Evolutionary conservation across 805 yeast species (phyloP), one percentile per base, ranked within the genome.

Genomic region (Kodamaea restingae): DNA sequence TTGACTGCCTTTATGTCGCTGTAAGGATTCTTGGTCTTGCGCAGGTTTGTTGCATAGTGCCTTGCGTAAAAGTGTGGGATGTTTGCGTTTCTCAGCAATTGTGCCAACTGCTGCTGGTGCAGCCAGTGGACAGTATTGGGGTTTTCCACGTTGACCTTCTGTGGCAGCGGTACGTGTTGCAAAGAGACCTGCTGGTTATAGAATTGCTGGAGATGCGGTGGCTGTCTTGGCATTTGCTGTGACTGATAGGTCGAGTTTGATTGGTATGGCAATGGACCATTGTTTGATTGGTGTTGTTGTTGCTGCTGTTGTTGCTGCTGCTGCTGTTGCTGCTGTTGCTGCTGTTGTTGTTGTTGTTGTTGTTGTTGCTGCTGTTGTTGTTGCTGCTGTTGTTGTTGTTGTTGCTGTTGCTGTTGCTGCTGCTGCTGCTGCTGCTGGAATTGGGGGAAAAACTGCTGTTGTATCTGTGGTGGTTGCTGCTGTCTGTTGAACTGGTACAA

Each of bases 11-110:
- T 68, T 21, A 55, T 56, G 30, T 58, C 71, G 38, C 46, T 61
- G 49, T 56, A 67, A 25, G 65, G 67, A 40, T 54, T 65, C 55
- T 59, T 65, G 15, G 54, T 49, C 52, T 70, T 73, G 52, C 83
- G 67, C 1, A 84, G 81, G 40, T 78, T 70, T 10, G 80, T 67
- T 5, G 95, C 95, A 20, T 88, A 88, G 46, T 80, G 79, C 43
- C 95, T 74, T 3, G 96, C 96, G 63, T 85, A 87, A 54, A 73
- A 81, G 61, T 87, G 95, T 3, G 95, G 85, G 18, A 75, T 59
- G 50, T 75, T 77, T 21, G 85, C 74, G 15, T 54, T 48, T 57
- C 93, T 75, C 4, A 93, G 82, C 35, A 83, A 59, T 45, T 80
- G 87, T 20, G 79, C 81, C 42, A 88, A 70, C 55, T 81, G 88